These are phyloP conservation scores for Tricholoma terreum DNA, from an alignment of 768 basidiomycete genomes.

Conservation along the genomic window DNA sequence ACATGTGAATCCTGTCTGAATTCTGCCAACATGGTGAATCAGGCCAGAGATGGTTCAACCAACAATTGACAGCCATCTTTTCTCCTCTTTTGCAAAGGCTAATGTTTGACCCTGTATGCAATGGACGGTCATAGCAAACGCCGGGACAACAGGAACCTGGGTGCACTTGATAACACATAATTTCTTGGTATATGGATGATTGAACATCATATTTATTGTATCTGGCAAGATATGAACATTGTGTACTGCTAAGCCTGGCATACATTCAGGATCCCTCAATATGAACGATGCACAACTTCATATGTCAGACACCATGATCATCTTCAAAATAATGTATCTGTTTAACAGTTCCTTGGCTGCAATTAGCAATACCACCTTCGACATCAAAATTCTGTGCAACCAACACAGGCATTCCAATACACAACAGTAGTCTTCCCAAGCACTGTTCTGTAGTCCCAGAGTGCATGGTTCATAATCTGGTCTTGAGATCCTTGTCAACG, in stretches of 20 bases:
- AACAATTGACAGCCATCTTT: too few species aligned
- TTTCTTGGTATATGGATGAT: constrained; percentile 9
- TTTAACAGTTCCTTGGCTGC: constrained; percentile 22
- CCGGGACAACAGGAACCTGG: constrained; percentile 28
- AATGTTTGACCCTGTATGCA: constrained; percentile 31
- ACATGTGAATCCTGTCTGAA: too few species aligned
- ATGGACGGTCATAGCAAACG: constrained; percentile 28
- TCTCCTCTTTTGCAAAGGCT: too few species aligned
- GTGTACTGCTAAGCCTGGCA: constrained; percentile 15
- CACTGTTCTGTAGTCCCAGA: constrained; percentile 28
- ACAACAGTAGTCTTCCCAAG: constrained; percentile 31
- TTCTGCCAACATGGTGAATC: too few species aligned
- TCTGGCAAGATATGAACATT: constrained; percentile 23
- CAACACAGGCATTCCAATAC: constrained; percentile 39
- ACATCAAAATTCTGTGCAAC: constrained; percentile 38
- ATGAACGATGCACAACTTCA: constrained; percentile 24
- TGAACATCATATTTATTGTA: constrained; percentile 16
- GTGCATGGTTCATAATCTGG: constrained; percentile 13
- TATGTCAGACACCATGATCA: constrained; percentile 12
- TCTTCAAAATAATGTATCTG: constrained; percentile 21
- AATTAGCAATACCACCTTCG: constrained; percentile 34
- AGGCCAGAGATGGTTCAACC: too few species aligned
- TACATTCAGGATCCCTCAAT: not conserved
- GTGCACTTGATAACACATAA: constrained; percentile 2
- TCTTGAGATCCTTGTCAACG: not conserved